Evolutionary conservation across 73 alveolate species (phyloP), one percentile per base, ranked within the genome.

Genomic region (Paramecium caudatum): DNA sequence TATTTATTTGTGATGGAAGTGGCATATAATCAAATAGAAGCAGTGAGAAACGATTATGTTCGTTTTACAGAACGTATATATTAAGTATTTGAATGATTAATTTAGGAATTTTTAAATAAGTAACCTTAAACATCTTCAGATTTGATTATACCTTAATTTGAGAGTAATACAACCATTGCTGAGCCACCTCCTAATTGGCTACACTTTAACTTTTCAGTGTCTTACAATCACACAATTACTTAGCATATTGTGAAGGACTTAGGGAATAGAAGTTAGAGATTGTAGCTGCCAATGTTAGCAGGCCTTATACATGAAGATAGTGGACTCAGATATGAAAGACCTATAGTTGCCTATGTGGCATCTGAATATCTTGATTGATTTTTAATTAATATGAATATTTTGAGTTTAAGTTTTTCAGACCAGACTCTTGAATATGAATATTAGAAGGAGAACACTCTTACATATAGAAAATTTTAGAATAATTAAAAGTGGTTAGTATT

Each of bases 41-140:
- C 80, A 2, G 30, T 55, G 8, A 15, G 80, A 55, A 17, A 55
- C 30, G 80, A 55, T 5, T 55, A 55, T 55, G 7, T 55, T 21
- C 23, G 80, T 10, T 55, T 55, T 55, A 55, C 80, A 3, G 80
- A 55, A 1, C 23, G 80, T 27, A 55, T 55, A 3, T 5, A 55
- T 21, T 55, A 55, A 55, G 80, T 55, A 55, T n/a, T n/a, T n/a
- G n/a, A n/a, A n/a, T n/a, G n/a, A n/a, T n/a, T n/a, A 55, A 13
- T 3, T 46, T 65, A 65, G 47, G 83, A 65, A 65, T 65, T 65
- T 15, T 5, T 25, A 32, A 65, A 33, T 33, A 65, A 65, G 34
- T 65, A 65, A 34, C 47, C 83, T 25, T 65, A 65, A 65, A 65
- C 80, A 16, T 55, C 80, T 0, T 55, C 80, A 10, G 80, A 55